phyloP scores from a whole-genome alignment of 148 eudicot species.

The Arctostaphylos glauca region DNA sequence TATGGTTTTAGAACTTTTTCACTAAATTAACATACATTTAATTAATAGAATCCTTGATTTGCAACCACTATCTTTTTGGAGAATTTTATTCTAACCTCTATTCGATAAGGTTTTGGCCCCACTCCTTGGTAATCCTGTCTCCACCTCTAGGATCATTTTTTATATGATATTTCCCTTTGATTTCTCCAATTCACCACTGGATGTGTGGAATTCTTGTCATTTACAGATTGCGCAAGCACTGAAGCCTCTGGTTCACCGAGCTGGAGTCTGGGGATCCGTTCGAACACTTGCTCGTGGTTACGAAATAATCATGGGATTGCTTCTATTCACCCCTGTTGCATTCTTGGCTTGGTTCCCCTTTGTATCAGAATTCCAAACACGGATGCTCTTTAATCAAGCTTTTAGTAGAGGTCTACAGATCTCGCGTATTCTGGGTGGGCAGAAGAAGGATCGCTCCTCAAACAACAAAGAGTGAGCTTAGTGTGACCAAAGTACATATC shows the following conservation, averaged over 20 bases:
- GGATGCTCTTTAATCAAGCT: constrained; percentile 80
- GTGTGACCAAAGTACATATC: not conserved
- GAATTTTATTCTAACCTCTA: not conserved
- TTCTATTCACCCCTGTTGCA: constrained; percentile 60
- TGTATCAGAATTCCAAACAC: constrained; percentile 73
- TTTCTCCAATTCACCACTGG: not conserved
- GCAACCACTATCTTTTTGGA: not conserved
- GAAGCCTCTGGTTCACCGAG: constrained; percentile 29
- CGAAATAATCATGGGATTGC: constrained; percentile 60
- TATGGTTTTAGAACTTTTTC: not conserved
- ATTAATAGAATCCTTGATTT: not conserved
- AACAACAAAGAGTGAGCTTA: constrained; percentile 34
- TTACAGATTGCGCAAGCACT: constrained; percentile 61
- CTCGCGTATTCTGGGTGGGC: constrained; percentile 72
- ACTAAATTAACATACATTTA: not conserved
- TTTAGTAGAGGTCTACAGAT: constrained; percentile 73
- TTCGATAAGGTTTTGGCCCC: not conserved
- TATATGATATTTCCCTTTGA: not conserved
- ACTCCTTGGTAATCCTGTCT: not conserved
- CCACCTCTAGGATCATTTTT: not conserved
- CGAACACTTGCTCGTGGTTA: constrained; percentile 56
- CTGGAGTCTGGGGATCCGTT: constrained; percentile 51
- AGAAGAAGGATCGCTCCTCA: constrained; percentile 44
- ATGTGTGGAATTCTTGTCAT: not conserved
- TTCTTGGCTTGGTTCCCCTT: constrained; percentile 76